phyloP scores from a whole-genome alignment of 805 yeast genomes.

The Cyberlindnera sargentensis region DNA sequence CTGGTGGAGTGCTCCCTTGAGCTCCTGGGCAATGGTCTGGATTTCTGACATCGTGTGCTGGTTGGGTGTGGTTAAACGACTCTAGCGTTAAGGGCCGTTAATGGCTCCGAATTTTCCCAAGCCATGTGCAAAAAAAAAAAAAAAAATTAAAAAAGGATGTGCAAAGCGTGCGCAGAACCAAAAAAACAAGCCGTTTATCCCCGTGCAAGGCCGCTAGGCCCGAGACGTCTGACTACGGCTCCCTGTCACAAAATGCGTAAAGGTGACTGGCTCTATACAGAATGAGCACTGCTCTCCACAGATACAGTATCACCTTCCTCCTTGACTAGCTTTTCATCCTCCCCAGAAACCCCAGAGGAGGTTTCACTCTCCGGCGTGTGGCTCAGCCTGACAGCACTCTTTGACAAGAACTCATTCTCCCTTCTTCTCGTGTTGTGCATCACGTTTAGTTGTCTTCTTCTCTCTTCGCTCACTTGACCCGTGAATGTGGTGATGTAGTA shows the following conservation, averaged over 20 bases:
- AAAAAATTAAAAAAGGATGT: too few species aligned
- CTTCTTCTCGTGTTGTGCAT: slow-evolving; percentile 19
- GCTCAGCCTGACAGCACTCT: slow-evolving; percentile 5
- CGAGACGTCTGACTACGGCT: too few species aligned
- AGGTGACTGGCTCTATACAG: too few species aligned
- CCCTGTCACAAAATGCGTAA: too few species aligned
- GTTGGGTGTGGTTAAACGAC: too few species aligned
- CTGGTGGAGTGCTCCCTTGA: slow-evolving; percentile 54
- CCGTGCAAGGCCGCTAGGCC: too few species aligned
- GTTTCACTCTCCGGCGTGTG: not conserved
- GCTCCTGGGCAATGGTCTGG: slow-evolving; percentile 5
- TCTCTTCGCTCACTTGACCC: slow-evolving; percentile 14
- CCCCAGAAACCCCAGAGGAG: not conserved
- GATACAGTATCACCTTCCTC: too few species aligned
- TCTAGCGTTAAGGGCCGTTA: too few species aligned
- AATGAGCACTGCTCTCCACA: not conserved
- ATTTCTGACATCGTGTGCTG: not conserved
- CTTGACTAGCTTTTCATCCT: not conserved
- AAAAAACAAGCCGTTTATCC: too few species aligned
- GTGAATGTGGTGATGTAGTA: slow-evolving; percentile 59
- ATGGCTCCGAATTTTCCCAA: too few species aligned
- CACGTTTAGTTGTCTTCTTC: slow-evolving; percentile 27
- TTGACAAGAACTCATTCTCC: slow-evolving; percentile 15
- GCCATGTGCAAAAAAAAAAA: too few species aligned
- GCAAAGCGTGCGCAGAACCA: too few species aligned